Conservation (phyloP, 306 rosid genomes). For the Dicorynia guianensis region DNA sequence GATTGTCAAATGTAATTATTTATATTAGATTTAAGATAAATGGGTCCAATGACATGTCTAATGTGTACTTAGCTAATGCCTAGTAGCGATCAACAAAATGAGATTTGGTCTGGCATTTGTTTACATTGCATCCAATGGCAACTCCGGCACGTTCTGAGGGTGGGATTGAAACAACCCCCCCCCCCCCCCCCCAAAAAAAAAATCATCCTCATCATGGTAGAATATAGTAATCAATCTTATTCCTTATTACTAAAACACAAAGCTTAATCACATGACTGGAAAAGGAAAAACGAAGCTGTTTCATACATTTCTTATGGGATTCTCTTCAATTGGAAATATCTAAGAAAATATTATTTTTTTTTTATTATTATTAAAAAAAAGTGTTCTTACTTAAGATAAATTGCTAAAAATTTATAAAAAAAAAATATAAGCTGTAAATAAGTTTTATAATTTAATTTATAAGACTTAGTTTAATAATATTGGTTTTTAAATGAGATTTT, state of each 20-base stretch:
- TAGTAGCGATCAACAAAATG: background rate
- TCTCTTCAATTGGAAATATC: conserved; percentile 16
- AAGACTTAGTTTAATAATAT: too few relatives aligned
- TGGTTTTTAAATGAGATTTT: too few relatives aligned
- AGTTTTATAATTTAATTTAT: too few relatives aligned
- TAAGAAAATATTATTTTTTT: background rate
- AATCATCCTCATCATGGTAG: conserved; percentile 11
- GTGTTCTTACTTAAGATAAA: too few relatives aligned
- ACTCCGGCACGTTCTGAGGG: background rate
- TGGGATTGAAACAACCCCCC: conserved; percentile 17
- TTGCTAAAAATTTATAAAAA: too few relatives aligned
- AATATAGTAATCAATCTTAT: background rate
- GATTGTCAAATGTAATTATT: background rate
- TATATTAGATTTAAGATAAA: background rate
- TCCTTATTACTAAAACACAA: background rate
- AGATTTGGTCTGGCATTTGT: background rate
- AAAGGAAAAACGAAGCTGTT: background rate
- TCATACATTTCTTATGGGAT: background rate
- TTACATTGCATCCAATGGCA: conserved; percentile 15
- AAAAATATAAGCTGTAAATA: too few relatives aligned
- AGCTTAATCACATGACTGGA: conserved; percentile 19
- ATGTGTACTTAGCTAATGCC: too few relatives aligned
- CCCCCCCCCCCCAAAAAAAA: too few relatives aligned
- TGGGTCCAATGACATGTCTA: background rate
- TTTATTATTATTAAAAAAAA: too few relatives aligned